Evolutionary conservation across 1,284 basidiomycete species (phyloP).

Genomic region (Ceratobasidium sp.): DNA sequence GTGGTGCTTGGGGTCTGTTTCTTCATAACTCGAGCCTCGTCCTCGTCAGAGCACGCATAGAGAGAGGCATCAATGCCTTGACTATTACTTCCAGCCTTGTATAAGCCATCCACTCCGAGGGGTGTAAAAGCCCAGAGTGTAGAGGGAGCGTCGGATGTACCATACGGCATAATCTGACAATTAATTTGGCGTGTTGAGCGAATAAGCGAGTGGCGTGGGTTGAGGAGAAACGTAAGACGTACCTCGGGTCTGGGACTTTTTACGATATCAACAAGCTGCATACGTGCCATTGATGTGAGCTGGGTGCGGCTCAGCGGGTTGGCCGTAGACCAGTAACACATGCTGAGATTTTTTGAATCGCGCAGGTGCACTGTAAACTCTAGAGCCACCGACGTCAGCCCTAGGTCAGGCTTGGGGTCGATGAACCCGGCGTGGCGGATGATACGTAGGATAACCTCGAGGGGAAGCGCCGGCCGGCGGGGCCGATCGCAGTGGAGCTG

Average conservation of each 20-base stretch:
- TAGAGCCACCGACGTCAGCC: constrained; percentile 2
- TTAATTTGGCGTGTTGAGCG: neutral
- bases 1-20: neutral
- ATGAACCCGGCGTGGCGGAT: constrained; percentile 36
- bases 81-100: neutral
- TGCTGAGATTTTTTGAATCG: neutral
- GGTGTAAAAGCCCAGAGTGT: constrained; percentile 32
- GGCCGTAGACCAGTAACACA: constrained; percentile 21
- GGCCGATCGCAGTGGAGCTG: constrained; percentile 17
- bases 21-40: constrained; percentile 9
- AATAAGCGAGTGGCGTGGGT: neutral
- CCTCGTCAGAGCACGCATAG: constrained; percentile 24
- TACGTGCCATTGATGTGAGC: constrained; percentile 41
- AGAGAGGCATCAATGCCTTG: constrained; percentile 19
- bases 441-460: constrained; percentile 39
- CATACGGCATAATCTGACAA: constrained; percentile 6
- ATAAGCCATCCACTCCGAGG: constrained; percentile 14
- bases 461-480: constrained; percentile 27
- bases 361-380: constrained; percentile 2
- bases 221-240: neutral
- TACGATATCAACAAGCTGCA: constrained; percentile 19
- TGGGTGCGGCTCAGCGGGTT: constrained; percentile 15
- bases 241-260: constrained; percentile 8
- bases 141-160: neutral
- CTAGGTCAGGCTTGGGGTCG: constrained; percentile 29